Evolutionary conservation across 208 protist genomes (phyloP), one percentile per base, ranked within the genome.

Genomic region (Naegleria gruberi): DNA sequence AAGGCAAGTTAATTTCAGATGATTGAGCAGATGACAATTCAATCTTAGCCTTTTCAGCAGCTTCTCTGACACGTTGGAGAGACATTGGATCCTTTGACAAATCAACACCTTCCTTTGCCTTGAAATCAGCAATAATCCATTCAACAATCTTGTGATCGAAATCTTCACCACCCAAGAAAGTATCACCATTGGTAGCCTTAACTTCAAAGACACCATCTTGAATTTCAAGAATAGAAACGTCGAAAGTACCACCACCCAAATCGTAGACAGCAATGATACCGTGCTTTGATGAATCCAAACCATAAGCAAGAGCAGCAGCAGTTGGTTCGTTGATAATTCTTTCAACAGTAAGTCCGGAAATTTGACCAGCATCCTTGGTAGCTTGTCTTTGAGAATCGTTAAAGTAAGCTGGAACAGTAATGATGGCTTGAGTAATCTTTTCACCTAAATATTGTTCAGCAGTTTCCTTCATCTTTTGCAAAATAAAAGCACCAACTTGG

Each of bases 311-410:
- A 87, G 99, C 98, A 42, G 99, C 98, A 0, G 99, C 98, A 43
- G 99, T 99, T 45, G 99, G 99, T 95, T 99, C 99, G 96, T 99
- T 99, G 94, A 99, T 99, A 94, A 99, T 99, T 93, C 99, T 97
- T 85, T 99, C 91, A 42, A 99, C 98, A 65, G 99, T 97, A 17
- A 98, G 91, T 51, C 99, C 99, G 0, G 96, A 94, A 90, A 99
- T 99, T 23, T 90, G 87, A 74, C 98, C 99, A 17, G 99, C 99
- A 91, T 99, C 98, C 94, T 99, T 99, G 12, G 98, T 99, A 15
- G 99, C 98, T 96, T 99, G 97, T 81, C 99, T 94, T 96, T 99
- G 99, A 6, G 97, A 95, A 94, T 99, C 98, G 94, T 99, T 99
- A 94, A 99, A 99, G 93, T 99, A 99, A 47, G 98, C 98, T 40